Conservation (phyloP, 495 filamentous ascomycete species). For the Penicillium flavigenum region DNA sequence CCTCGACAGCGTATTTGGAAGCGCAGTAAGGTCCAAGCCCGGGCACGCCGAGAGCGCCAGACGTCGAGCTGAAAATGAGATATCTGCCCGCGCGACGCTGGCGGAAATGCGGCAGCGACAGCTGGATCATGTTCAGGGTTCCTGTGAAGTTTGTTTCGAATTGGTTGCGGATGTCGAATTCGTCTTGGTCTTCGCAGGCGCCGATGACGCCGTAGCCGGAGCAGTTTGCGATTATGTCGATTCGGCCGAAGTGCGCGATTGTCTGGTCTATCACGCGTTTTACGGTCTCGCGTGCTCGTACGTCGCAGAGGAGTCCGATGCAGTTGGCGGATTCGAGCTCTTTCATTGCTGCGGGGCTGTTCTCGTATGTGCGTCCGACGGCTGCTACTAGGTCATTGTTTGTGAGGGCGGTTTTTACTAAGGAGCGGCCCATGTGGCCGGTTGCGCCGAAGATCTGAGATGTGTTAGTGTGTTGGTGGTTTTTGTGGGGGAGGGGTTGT, state of each 20-base stretch:
- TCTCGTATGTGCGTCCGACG: slow-evolving; percentile 82
- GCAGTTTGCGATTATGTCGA: slow-evolving; percentile 91
- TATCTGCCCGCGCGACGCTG: slow-evolving; percentile 72
- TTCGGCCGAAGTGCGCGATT: slow-evolving; percentile 70
- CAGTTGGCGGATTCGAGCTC: slow-evolving; percentile 60
- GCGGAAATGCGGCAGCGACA: slow-evolving; percentile 86
- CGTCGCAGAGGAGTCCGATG: slow-evolving; percentile 82
- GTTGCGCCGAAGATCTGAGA: slow-evolving; percentile 85
- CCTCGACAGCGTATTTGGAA: slow-evolving; percentile 94
- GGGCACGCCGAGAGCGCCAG: slow-evolving; percentile 84
- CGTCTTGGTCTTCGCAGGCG: slow-evolving; percentile 94
- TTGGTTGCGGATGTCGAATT: slow-evolving; percentile 90
- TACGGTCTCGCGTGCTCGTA: slow-evolving; percentile 78
- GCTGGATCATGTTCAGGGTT: slow-evolving; percentile 86
- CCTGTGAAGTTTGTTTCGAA: slow-evolving; percentile 98
- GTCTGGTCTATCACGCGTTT: slow-evolving; percentile 64
- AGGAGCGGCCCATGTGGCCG: slow-evolving; percentile 90
- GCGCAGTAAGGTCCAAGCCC: slow-evolving; percentile 93
- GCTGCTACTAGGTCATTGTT: slow-evolving; percentile 85
- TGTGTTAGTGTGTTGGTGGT: slow-evolving; percentile 1
- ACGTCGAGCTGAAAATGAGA: slow-evolving; percentile 89
- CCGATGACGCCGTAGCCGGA: slow-evolving; percentile 92
- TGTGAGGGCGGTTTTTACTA: slow-evolving; percentile 76
- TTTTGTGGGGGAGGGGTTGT: slow-evolving; percentile 25
- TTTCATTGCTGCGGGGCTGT: slow-evolving; percentile 67